These are phyloP conservation scores for Trametes cubensis DNA, from an alignment of 768 basidiomycete species.

Conservation along the genomic window DNA sequence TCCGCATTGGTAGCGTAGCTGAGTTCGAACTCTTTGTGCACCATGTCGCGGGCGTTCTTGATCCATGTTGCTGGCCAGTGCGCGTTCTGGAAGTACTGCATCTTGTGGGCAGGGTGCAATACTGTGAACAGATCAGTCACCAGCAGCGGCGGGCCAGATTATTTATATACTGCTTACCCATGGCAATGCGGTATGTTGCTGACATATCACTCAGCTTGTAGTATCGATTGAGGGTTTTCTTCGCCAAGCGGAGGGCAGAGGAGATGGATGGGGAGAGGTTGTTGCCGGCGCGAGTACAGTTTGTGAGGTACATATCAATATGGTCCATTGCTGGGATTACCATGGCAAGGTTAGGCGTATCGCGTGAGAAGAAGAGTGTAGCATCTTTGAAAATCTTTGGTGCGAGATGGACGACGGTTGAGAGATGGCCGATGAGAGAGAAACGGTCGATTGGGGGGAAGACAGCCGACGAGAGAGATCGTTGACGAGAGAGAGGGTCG, in stretches of 20 bases:
- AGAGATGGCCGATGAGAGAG: too few species aligned
- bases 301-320: slow-evolving; percentile 29
- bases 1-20: not conserved
- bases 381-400: slow-evolving; percentile 20
- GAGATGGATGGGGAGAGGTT: too few species aligned
- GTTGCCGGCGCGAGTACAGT: too few species aligned
- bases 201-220: slow-evolving; percentile 32
- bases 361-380: slow-evolving; percentile 25
- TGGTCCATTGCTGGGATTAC: slow-evolving; percentile 36
- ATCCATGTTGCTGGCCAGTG: slow-evolving; percentile 19
- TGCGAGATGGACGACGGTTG: not conserved
- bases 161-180: too few species aligned
- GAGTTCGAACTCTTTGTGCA: not conserved
- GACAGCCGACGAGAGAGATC: too few species aligned
- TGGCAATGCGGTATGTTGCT: slow-evolving; percentile 33
- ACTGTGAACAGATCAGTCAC: too few species aligned
- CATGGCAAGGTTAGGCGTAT: slow-evolving; percentile 21
- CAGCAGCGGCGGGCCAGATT: too few species aligned
- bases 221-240: slow-evolving; percentile 31
- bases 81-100: slow-evolving; percentile 15
- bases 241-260: slow-evolving; percentile 23
- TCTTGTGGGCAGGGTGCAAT: slow-evolving; percentile 19
- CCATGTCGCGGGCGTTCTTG: not conserved
- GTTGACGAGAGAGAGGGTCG: too few species aligned
- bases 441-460: too few species aligned